Conservation (phyloP, 352 stramenopile species). For the Elongisporangium undulatum region DNA sequence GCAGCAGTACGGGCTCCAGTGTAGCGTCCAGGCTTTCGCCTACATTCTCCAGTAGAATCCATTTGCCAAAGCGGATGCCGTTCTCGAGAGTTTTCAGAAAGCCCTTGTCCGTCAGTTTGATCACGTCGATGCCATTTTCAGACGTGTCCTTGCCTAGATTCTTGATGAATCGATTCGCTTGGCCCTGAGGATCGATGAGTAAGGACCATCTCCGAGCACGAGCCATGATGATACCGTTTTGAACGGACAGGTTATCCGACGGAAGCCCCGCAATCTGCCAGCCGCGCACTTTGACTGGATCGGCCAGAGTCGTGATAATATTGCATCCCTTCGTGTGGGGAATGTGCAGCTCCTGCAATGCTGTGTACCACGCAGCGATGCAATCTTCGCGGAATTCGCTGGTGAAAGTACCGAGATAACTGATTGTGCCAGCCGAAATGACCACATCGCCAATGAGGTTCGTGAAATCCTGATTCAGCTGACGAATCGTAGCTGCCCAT, state of each 20-base stretch:
- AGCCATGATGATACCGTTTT: slow-evolving; percentile 93
- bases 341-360: slow-evolving; percentile 49
- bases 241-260: slow-evolving; percentile 88
- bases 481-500: slow-evolving; percentile 80
- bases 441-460: slow-evolving; percentile 86
- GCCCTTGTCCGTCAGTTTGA: slow-evolving; percentile 85
- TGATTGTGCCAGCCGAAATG: slow-evolving; percentile 83
- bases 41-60: slow-evolving; percentile 89
- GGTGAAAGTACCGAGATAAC: slow-evolving; percentile 85
- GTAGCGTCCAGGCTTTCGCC: slow-evolving; percentile 87
- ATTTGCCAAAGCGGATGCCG: slow-evolving; percentile 89
- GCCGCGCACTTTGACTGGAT: slow-evolving; percentile 83
- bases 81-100: slow-evolving; percentile 89
- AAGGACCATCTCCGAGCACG: slow-evolving; percentile 81
- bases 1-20: slow-evolving; percentile 87
- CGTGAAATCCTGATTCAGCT: slow-evolving; percentile 68
- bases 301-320: slow-evolving; percentile 80
- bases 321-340: slow-evolving; percentile 82
- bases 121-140: slow-evolving; percentile 90
- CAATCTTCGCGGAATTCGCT: slow-evolving; percentile 78
- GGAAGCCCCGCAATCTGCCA: slow-evolving; percentile 89
- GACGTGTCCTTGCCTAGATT: slow-evolving; percentile 80
- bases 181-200: slow-evolving; percentile 90
- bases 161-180: slow-evolving; percentile 92
- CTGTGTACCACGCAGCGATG: slow-evolving; percentile 60